These are phyloP conservation scores for Alnus rubra DNA, from an alignment of 306 rosid genomes.

Conservation along the genomic window DNA sequence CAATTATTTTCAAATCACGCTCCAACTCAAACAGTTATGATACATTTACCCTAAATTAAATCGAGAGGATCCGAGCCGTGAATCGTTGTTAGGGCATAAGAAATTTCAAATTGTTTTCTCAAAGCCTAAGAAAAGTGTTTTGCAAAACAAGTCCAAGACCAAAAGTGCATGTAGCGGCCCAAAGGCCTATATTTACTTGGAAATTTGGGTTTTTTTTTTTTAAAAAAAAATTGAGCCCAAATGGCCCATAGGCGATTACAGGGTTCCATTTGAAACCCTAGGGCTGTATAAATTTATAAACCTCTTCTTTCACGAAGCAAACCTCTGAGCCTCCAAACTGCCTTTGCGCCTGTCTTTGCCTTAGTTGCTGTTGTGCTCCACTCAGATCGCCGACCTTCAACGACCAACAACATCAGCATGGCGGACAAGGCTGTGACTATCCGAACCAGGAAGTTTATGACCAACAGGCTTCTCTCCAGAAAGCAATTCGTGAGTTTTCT, in stretches of 20 bases:
- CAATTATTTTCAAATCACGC: too few species aligned
- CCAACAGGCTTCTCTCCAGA: conserved; percentile 85
- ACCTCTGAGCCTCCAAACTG: neutral
- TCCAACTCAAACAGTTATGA: too few species aligned
- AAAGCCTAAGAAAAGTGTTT: too few species aligned
- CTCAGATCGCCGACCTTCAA: conserved; percentile 1
- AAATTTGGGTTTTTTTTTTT: too few species aligned
- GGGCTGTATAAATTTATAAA: conserved; percentile 1
- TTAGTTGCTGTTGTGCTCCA: neutral
- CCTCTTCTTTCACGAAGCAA: neutral
- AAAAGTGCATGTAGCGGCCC: too few species aligned
- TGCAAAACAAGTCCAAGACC: too few species aligned
- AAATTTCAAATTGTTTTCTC: too few species aligned
- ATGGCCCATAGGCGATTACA: neutral
- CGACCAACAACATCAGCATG: conserved; percentile 37
- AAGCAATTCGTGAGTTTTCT: conserved; percentile 79
- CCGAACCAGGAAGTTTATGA: conserved; percentile 88
- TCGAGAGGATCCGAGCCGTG: too few species aligned
- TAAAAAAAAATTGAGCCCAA: too few species aligned
- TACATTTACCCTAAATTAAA: too few species aligned
- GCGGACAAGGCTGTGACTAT: conserved; percentile 91
- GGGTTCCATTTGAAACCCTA: conserved; percentile 42
- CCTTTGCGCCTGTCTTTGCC: neutral
- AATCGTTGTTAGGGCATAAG: too few species aligned
- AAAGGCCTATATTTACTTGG: too few species aligned